Conservation (phyloP, 176 grass and related monocot species). For the Stipa capillata region DNA sequence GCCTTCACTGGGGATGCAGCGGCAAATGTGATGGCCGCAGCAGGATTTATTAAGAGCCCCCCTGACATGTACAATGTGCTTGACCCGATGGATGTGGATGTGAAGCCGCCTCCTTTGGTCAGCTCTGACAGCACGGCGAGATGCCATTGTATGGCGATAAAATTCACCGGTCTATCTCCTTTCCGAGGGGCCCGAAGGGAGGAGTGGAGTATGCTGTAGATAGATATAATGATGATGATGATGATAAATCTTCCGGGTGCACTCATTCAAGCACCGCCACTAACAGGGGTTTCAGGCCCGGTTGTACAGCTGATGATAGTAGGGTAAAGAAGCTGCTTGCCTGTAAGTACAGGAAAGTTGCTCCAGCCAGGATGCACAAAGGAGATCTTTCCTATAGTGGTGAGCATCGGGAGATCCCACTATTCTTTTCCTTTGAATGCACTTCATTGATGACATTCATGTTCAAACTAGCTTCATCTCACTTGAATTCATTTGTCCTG, state of each 20-base stretch:
- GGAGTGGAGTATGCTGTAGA: constrained; percentile 33
- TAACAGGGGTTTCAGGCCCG: constrained; percentile 50
- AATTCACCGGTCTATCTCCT: constrained; percentile 30
- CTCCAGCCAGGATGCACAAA: constrained; percentile 29
- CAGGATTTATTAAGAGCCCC: constrained; percentile 24
- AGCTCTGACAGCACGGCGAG: constrained; percentile 89
- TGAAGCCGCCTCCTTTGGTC: constrained; percentile 65
- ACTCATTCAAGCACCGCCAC: constrained; percentile 56
- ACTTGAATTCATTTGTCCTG: constrained; percentile 37
- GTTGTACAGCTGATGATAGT: constrained; percentile 48
- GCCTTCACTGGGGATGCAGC: constrained; percentile 36
- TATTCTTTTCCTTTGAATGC: not conserved
- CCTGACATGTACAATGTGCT: constrained; percentile 46
- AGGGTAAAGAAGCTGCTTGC: constrained; percentile 67
- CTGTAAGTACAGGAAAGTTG: constrained; percentile 52
- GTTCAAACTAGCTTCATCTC: constrained; percentile 21
- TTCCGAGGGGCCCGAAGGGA: constrained; percentile 41
- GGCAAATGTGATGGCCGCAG: constrained; percentile 17
- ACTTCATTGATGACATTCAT: constrained; percentile 1
- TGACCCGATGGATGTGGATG: constrained; percentile 54
- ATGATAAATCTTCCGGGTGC: constrained; percentile 85
- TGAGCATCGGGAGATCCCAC: constrained; percentile 16
- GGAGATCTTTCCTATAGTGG: constrained; percentile 55
- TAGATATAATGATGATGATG: constrained; percentile 76
- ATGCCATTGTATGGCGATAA: constrained; percentile 42